A percentile compares a stretch with the other conserved stretches of the same genome.
Conservation (phyloP, 2,329 filamentous ascomycete genomes). For the Mariannaea sp. region DNA sequence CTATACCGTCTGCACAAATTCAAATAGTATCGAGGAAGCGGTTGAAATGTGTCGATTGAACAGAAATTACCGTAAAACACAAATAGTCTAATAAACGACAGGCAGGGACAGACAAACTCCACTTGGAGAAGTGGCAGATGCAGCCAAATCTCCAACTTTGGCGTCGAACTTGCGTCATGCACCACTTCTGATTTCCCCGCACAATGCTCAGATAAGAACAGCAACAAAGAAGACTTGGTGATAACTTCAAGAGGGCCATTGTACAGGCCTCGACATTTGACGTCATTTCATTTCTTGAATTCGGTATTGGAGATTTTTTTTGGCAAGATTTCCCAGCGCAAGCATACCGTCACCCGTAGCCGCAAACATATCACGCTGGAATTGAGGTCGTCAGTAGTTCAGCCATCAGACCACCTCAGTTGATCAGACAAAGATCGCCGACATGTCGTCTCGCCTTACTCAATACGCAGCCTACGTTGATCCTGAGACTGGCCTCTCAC, state of each 20-base stretch:
- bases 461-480: constrained; percentile 25
- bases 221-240: not conserved
- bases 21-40: too few species aligned
- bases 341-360: too few species aligned
- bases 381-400: not conserved
- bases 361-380: not conserved
- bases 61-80: too few species aligned
- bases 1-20: too few species aligned
- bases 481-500: constrained; percentile 11
- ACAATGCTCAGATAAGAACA: not conserved
- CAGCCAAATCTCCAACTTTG: not conserved
- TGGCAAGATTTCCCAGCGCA: too few species aligned
- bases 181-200: not conserved
- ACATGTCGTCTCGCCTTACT: not conserved
- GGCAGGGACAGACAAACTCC: not conserved
- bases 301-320: too few species aligned
- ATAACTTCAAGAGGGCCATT: not conserved
- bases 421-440: not conserved
- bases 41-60: too few species aligned
- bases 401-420: not conserved
- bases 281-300: too few species aligned
- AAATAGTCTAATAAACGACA: too few species aligned
- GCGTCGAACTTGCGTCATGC: not conserved
- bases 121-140: not conserved
- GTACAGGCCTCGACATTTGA: too few species aligned